A percentile compares a stretch with the other conserved stretches of the same genome.
Evolutionary conservation across 2,329 filamentous ascomycete genomes (phyloP).

Genomic region (Penicillium olsonii): DNA sequence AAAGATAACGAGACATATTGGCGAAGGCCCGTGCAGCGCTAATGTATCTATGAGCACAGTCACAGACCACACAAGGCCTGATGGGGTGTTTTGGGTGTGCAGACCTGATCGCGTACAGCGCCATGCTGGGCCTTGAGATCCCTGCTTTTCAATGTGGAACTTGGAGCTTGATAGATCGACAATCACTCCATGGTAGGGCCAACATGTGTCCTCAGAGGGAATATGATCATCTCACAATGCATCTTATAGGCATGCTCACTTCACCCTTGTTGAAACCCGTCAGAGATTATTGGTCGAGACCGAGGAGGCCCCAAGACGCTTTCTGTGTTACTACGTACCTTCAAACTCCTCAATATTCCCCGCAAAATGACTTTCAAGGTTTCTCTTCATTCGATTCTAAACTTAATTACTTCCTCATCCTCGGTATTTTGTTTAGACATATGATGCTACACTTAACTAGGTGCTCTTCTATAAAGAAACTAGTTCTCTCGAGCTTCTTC

Average conservation of each 20-base stretch:
- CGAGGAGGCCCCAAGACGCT: background rate
- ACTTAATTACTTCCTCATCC: background rate
- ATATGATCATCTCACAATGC: background rate
- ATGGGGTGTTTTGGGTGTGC: background rate
- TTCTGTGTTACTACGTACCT: background rate
- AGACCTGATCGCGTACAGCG: background rate
- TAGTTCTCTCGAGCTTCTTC: background rate
- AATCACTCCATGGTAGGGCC: background rate
- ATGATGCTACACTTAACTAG: background rate
- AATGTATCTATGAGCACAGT: background rate
- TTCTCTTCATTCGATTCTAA: background rate
- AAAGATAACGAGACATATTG: background rate
- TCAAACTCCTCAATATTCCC: background rate
- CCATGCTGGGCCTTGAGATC: background rate
- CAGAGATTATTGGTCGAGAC: no score
- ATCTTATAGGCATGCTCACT: background rate
- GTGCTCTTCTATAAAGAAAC: slow-evolving; percentile 1
- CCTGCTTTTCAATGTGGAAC: background rate
- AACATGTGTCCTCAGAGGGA: background rate
- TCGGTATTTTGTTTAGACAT: slow-evolving; percentile 4
- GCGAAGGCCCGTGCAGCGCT: background rate
- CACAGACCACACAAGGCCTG: background rate
- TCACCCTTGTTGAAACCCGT: no score
- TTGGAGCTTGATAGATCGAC: background rate
- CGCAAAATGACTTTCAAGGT: background rate